Evolutionary conservation across 2,329 filamentous ascomycete species (phyloP), one percentile per base, ranked within the genome.

Genomic region (Aspergillus tanneri): DNA sequence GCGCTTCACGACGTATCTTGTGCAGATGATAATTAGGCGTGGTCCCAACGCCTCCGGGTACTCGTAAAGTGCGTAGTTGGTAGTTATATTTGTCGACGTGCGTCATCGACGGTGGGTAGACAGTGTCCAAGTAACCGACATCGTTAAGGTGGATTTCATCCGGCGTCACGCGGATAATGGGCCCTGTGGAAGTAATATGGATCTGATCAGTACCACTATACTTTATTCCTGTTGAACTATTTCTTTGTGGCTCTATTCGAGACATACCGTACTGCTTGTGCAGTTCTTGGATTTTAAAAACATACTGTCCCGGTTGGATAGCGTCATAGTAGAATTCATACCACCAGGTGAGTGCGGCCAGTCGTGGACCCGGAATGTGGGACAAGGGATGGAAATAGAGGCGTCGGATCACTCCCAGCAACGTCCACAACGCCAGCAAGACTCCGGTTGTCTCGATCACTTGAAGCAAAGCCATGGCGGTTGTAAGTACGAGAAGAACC

Each of bases 91-190:
- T 64, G 45, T 66, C 59, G 40, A 59, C 52, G 35, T 47, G 53
- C 34, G 30, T 46, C 43, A 54, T 56, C 5, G 52, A 55, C 32
- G 59, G 55, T 21, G 62, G 55, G 48, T 64, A 66, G 32, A 65
- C 53, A 9, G 57, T 57, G 48, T 65, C 59, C 27, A 59, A 50
- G 52, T 60, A 63, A 14, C 55, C 52, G 3, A 67, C 51, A 43
- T 72, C 69, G 38, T 60, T 60, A 43, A 71, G 60, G 48, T 72
- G 70, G 0, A 72, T 23, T 47, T 72, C 69, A 27, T 60, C 53
- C 1, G 69, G 69, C 21, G 55, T 69, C 39, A 72, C 64, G 11
- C 69, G 67, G 7, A 72, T 58, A 16, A 72, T 68, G 4, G 68
- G 66, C 2, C 68, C 64, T 68, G 21, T 4, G 10, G 12, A 11